Percentiles rank a stretch among this genome's conserved stretches.
Evolutionary conservation across 1,284 basidiomycete genomes (phyloP).

Genomic region (Melampsora larici-populina): DNA sequence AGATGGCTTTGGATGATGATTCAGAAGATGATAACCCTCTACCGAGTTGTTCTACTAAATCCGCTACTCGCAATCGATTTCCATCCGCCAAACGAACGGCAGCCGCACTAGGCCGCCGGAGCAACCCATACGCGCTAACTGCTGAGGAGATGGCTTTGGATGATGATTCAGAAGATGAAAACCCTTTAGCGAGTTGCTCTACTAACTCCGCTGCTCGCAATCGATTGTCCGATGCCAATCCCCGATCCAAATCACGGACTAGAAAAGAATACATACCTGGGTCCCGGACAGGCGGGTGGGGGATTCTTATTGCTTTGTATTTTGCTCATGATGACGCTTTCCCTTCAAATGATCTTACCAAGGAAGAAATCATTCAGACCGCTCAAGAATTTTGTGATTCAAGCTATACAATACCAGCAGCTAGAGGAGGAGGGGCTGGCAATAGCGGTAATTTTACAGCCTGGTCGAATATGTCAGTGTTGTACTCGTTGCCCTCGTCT

Average conservation of each 20-base stretch:
- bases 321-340: slow-evolving; percentile 36
- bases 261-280: slow-evolving; percentile 51
- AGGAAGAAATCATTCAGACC: slow-evolving; percentile 50
- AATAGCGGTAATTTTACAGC: slow-evolving; percentile 48
- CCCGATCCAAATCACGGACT: too few species aligned
- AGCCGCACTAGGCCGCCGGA: not conserved
- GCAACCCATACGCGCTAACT: not conserved
- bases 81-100: not conserved
- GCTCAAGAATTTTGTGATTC: slow-evolving; percentile 50
- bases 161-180: slow-evolving; percentile 24
- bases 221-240: not conserved
- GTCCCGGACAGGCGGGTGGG: slow-evolving; percentile 51
- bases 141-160: too few species aligned
- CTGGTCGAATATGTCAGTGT: slow-evolving; percentile 50
- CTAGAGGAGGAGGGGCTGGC: slow-evolving; percentile 25
- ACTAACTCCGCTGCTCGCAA: not conserved
- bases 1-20: slow-evolving; percentile 22
- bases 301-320: slow-evolving; percentile 50
- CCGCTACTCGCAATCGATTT: not conserved
- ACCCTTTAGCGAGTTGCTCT: not conserved
- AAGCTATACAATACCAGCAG: slow-evolving; percentile 20
- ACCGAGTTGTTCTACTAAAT: slow-evolving; percentile 5
- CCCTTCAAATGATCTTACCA: slow-evolving; percentile 41
- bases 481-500: not conserved
- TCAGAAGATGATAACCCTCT: slow-evolving; percentile 20